These are phyloP conservation scores for Chaetomium sp. DNA, from an alignment of 2,329 filamentous ascomycete species.

Conservation along the genomic window DNA sequence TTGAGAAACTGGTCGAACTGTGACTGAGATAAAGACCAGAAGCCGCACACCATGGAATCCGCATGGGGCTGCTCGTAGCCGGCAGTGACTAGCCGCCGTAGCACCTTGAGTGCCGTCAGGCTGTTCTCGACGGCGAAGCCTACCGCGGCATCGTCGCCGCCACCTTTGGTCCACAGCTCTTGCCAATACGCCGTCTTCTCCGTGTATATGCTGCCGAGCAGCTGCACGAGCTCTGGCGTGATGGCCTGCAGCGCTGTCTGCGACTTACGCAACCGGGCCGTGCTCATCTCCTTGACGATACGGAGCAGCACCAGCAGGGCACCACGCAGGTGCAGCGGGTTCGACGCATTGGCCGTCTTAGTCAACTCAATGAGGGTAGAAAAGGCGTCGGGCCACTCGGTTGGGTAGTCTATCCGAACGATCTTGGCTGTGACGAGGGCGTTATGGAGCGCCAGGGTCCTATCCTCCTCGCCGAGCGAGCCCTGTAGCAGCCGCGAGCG, in stretches of 20 bases:
- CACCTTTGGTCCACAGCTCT: slow-evolving; percentile 58
- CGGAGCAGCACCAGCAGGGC: slow-evolving; percentile 77
- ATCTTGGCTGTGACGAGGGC: slow-evolving; percentile 87
- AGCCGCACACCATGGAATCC: slow-evolving; percentile 72
- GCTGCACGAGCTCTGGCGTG: slow-evolving; percentile 80
- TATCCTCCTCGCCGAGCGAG: slow-evolving; percentile 74
- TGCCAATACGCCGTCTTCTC: slow-evolving; percentile 72
- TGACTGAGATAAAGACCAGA: slow-evolving; percentile 77
- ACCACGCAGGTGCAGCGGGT: slow-evolving; percentile 68
- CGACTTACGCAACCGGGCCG: slow-evolving; percentile 73
- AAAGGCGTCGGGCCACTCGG: slow-evolving; percentile 74
- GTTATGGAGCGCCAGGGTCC: slow-evolving; percentile 80
- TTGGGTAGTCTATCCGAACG: slow-evolving; percentile 83
- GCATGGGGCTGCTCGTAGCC: slow-evolving; percentile 84
- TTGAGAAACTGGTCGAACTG: slow-evolving; percentile 77
- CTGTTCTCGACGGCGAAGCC: slow-evolving; percentile 73
- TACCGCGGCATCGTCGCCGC: slow-evolving; percentile 60
- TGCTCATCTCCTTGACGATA: slow-evolving; percentile 87
- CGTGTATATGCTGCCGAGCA: slow-evolving; percentile 77
- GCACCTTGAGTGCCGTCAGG: slow-evolving; percentile 73
- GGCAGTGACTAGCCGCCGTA: slow-evolving; percentile 75
- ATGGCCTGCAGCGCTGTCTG: slow-evolving; percentile 76
- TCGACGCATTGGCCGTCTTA: slow-evolving; percentile 58
- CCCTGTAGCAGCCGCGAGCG: slow-evolving; percentile 74
- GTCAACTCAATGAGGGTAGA: slow-evolving; percentile 65